Evolutionary conservation across 257 asterid species (phyloP), one percentile per base, ranked within the genome.

Genomic region (Solanum boliviense): DNA sequence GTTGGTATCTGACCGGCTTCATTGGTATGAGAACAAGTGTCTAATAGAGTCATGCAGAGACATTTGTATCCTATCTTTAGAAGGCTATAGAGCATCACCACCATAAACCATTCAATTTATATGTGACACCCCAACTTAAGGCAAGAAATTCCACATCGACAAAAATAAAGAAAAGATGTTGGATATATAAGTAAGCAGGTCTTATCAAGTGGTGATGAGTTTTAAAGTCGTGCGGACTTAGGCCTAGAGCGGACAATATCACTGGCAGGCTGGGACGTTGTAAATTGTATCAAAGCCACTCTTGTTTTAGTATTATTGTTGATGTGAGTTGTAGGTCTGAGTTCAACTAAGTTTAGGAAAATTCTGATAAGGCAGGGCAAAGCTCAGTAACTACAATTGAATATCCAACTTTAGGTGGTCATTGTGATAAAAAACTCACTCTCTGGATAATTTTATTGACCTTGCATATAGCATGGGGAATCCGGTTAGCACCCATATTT

Each of bases 211-310:
- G 4, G 62, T 56, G 65, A 56, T 0, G 2, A 0, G 2, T 56
- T 56, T 56, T 56, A 56, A 56, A 56, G 2, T 18, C n/a, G 0
- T 56, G 2, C 3, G n/a, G n/a, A 0, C 9, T 56, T 56, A 20
- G n/a, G 9, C n/a, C n/a, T 1, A 56, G 65, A 56, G 25, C 5
- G 2, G 10, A 18, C 2, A 6, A 20, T 56, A 56, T 56, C 25
- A 56, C 65, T 56, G 20, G 4, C 1, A 20, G 65, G 11, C 1
- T 20, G 11, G 25, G 0, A 0, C 5, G 0, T 56, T 56, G 7
- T 0, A 20, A 56, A 56, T 20, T 4, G 10, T 56, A 20, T 20
- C 11, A 20, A 56, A 20, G 10, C 4, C 25, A 56, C n/a, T 56
- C 65, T 6, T 18, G 25, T 56, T 6, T 56, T 1, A 20, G 11